Evolutionary conservation across 108 stramenopile species (phyloP).

Genomic region (Schizochytrium sp.): DNA sequence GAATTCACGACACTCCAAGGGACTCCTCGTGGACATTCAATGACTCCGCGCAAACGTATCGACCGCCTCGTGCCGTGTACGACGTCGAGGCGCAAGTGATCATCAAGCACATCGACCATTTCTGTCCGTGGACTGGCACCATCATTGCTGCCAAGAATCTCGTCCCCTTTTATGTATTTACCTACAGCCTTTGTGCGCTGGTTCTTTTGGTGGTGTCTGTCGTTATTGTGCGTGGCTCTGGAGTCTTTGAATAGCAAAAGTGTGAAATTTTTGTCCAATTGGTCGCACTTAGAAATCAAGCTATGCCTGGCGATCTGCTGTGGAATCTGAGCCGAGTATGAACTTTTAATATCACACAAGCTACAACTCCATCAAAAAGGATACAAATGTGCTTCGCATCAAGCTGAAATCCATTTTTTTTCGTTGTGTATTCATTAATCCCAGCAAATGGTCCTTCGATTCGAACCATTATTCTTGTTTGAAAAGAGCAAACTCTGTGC

Average conservation of each 20-base stretch:
- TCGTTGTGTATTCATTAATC: neutral
- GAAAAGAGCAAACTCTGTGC: neutral
- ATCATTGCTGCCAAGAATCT: constrained; percentile 72
- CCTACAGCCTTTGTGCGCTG: constrained; percentile 23
- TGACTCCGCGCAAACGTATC: constrained; percentile 68
- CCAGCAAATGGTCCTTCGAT: neutral
- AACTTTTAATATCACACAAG: no score
- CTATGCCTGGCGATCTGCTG: neutral
- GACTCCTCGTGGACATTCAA: constrained; percentile 56
- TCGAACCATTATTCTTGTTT: neutral
- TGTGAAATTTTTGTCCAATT: neutral
- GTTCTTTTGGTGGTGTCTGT: neutral
- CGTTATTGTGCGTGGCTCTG: neutral
- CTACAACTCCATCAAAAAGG: no score
- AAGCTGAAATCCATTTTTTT: neutral
- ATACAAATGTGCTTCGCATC: neutral
- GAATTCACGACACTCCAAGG: constrained; percentile 30
- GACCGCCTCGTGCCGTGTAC: constrained; percentile 64
- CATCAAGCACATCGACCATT: constrained; percentile 32
- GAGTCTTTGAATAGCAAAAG: neutral
- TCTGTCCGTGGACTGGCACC: constrained; percentile 63
- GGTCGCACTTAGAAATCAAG: neutral
- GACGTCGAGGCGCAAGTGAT: constrained; percentile 72
- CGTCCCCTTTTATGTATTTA: constrained; percentile 61
- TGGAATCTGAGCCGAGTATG: no score